Evolutionary conservation across 2,329 filamentous ascomycete species (phyloP).

Genomic region (Cordyceps javanica): DNA sequence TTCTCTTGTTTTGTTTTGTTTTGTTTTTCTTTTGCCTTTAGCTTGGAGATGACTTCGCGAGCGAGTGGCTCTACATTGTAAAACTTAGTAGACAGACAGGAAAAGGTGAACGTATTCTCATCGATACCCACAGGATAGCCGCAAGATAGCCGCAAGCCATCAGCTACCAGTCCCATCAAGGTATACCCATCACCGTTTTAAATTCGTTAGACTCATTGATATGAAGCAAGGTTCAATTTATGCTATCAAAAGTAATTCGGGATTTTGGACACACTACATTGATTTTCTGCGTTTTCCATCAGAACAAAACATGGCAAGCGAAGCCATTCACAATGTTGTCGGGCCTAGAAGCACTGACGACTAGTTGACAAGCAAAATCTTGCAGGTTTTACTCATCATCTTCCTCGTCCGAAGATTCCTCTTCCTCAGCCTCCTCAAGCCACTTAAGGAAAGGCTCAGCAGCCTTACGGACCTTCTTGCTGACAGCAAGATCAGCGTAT

Average conservation of each 20-base stretch:
- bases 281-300: constrained; percentile 7
- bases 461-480: constrained; percentile 92
- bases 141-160: too few relatives aligned
- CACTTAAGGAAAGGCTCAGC: constrained; percentile 91
- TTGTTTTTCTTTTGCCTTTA: background rate
- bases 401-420: constrained; percentile 59
- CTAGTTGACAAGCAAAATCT: background rate
- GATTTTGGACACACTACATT: constrained; percentile 3
- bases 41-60: background rate
- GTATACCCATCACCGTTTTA: too few relatives aligned
- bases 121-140: constrained; percentile 7
- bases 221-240: background rate
- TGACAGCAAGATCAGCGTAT: constrained; percentile 83
- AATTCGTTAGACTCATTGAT: too few relatives aligned
- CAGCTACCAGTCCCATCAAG: background rate
- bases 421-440: constrained; percentile 81
- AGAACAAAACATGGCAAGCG: background rate
- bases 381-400: constrained; percentile 18
- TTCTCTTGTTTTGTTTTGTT: background rate
- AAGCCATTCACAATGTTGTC: background rate
- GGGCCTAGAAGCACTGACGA: background rate
- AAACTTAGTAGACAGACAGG: background rate
- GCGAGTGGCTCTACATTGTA: background rate
- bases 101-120: background rate
- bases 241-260: background rate